Conservation (phyloP, 2,329 filamentous ascomycete genomes). For the Shiraia sp. region DNA sequence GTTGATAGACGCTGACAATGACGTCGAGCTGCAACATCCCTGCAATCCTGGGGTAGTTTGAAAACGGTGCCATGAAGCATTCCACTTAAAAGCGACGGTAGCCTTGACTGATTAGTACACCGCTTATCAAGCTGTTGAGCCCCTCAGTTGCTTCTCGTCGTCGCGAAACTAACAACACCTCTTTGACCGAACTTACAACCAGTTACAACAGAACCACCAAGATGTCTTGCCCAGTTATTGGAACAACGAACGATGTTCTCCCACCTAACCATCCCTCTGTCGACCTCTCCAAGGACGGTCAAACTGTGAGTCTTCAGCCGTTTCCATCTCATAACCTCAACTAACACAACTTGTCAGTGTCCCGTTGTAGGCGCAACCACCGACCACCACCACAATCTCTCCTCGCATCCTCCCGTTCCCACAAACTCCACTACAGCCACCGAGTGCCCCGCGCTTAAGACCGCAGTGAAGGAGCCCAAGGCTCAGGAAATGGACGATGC, state of each 20-base stretch:
- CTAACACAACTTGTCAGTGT: conserved; percentile 33
- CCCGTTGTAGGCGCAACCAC: conserved; percentile 52
- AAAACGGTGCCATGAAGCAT: too few relatives aligned
- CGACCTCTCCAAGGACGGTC: conserved; percentile 45
- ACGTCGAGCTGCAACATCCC: too few relatives aligned
- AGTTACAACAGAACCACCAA: conserved; percentile 1
- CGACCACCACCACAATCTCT: conserved; percentile 50
- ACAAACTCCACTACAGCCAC: conserved; percentile 37
- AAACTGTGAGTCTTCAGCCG: conserved; percentile 20
- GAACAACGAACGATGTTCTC: conserved; percentile 49
- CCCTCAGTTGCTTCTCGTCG: not conserved
- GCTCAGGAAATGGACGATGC: conserved; percentile 47
- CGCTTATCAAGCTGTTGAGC: too few relatives aligned
- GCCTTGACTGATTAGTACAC: too few relatives aligned
- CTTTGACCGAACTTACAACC: not conserved
- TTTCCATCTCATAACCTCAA: not conserved
- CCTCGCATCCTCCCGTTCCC: conserved; percentile 47
- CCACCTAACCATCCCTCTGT: conserved; percentile 50
- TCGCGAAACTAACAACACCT: not conserved
- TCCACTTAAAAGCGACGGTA: too few relatives aligned
- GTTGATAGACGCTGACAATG: too few relatives aligned
- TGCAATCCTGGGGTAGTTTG: too few relatives aligned
- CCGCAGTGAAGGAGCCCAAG: conserved; percentile 40
- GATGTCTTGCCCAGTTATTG: conserved; percentile 45
- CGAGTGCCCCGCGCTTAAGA: conserved; percentile 48